Evolutionary conservation across 2,329 filamentous ascomycete species (phyloP), one percentile per base, ranked within the genome.

Genomic region (Fusarium compactum): DNA sequence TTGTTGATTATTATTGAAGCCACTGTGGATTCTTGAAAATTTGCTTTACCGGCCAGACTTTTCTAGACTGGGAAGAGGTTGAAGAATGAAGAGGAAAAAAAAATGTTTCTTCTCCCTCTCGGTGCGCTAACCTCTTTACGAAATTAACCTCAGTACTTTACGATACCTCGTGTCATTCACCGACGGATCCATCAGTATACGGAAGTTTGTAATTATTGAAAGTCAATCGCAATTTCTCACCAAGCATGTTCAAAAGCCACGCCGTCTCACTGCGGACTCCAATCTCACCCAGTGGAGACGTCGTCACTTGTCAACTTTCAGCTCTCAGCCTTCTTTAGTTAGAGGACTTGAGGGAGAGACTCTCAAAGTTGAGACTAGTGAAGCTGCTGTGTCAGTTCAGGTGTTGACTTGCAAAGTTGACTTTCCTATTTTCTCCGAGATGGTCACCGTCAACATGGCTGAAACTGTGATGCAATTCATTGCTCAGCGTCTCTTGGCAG

Each of bases 401-500:
- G 24, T 52, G 40, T 41, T 41, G 29, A 38, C 34, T 38, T 65
- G 24, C 24, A 29, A 47, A 18, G 24, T 46, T 55, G 38, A 11
- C 27, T 34, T 29, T 44, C 62, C 46, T 52, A 15, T 15, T 40
- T 48, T 30, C 51, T 65, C 62, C 45, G 45, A 59, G 6, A 24
- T 54, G 32, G 40, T 29, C 46, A 29, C 45, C 38, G 32, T 56
- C 59, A 53, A 44, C 44, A 71, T 71, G 56, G 60, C 68, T 72
- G 53, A 59, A 41, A 71, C 66, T 29, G 48, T 70, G 69, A 70
- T 72, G 68, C 54, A 67, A 65, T 60, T 44, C 68, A 62, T 58
- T 38, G 52, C 50, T 64, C 58, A 58, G 52, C n/a, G 20, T 38
- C 51, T 52, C 72, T 74, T 74, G 64, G 72, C 72, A 74, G 68